Evolutionary conservation across 1,284 basidiomycete species (phyloP), one percentile per base, ranked within the genome.

Genomic region (Meira miltonrushii): DNA sequence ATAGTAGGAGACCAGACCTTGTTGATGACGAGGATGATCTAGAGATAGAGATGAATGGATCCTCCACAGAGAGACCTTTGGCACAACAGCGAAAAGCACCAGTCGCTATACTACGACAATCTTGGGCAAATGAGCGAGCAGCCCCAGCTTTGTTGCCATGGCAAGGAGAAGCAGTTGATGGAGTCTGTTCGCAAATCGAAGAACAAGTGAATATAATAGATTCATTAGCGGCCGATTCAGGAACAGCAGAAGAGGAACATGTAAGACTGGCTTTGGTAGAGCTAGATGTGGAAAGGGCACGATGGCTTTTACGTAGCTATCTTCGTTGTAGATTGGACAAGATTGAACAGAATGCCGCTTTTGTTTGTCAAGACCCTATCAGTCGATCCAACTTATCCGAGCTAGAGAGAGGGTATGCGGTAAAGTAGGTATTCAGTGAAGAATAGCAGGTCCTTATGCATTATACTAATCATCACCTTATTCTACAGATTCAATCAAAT

Each of bases 251-350:
- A 13, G 75, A 78, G 46, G 75, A 78, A 44, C 69, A 71, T 43
- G 50, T 78, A 25, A 67, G 75, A 0, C 62, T 78, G 21, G 68
- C 65, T 44, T 54, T 77, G n/a, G 75, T 78, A 15, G 67, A 69
- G 54, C 64, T 78, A 11, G 75, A 78, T 65, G 57, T 75, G 23
- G 75, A 78, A 51, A 54, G 75, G 5, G 61, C 65, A 21, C 67
- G 67, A 15, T 78, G 74, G 74, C 58, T 78, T 15, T 46, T 78
- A 13, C 65, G 68, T 28, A 62, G 66, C 39, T 69, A 71, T 37
- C 50, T 77, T 19, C 58, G 75, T 3, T 44, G 58, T 1, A 58
- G 75, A 6, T 55, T 77, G 23, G 62, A 62, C 25, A 70, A 70
- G 58, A 54, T 75, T 50, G 72, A 76, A 38, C 64, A 64, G 53